Conservation (phyloP, 2,329 filamentous ascomycete species). For the Ophiostoma quercus region DNA sequence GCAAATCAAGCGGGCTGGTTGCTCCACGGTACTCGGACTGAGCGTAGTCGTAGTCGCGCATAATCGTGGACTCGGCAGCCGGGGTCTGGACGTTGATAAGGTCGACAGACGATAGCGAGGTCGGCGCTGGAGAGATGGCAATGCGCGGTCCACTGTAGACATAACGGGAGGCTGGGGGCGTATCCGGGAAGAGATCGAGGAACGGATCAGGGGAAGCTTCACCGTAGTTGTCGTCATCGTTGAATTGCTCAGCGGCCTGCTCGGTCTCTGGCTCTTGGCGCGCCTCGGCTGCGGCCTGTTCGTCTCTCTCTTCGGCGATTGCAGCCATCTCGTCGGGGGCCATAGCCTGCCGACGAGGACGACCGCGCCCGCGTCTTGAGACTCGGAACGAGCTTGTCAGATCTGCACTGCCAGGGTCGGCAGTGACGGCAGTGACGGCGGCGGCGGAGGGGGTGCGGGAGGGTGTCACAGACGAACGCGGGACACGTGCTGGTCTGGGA, state of each 20-base stretch:
- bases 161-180: neutral
- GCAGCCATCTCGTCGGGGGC: slow-evolving; percentile 30
- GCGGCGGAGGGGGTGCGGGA: neutral
- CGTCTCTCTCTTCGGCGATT: slow-evolving; percentile 28
- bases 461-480: neutral
- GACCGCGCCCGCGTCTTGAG: slow-evolving; percentile 32
- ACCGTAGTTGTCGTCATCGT: neutral
- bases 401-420: slow-evolving; percentile 4
- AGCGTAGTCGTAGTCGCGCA: neutral
- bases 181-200: neutral
- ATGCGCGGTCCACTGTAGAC: slow-evolving; percentile 1
- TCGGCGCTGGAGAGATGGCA: slow-evolving; percentile 20
- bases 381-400: slow-evolving; percentile 28
- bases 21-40: slow-evolving; percentile 3
- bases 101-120: slow-evolving; percentile 24
- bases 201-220: slow-evolving; percentile 19
- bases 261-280: neutral
- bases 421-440: neutral
- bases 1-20: slow-evolving; percentile 1
- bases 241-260: neutral
- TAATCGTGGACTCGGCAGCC: neutral
- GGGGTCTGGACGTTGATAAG: slow-evolving; percentile 24
- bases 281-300: slow-evolving; percentile 1
- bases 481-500: neutral
- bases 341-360: slow-evolving; percentile 32